phyloP scores from a whole-genome alignment of 2,329 filamentous ascomycete species.

The Colletotrichum somersetense region DNA sequence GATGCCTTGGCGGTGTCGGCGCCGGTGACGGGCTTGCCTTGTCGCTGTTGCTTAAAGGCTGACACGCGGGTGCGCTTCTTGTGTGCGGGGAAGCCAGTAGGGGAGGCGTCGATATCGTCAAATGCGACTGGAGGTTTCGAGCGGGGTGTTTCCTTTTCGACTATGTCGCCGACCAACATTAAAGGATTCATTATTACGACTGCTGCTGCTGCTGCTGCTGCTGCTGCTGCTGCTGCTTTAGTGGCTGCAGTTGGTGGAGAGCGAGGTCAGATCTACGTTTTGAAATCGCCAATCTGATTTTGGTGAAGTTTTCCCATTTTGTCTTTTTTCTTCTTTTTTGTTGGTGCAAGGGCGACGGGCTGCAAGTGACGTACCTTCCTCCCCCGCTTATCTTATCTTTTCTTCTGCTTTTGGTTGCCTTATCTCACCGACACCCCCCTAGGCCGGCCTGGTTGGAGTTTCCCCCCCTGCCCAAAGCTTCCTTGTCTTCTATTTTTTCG shows the following conservation, averaged over 20 bases:
- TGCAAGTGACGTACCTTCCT: conserved; percentile 24
- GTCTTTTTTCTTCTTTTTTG: neutral
- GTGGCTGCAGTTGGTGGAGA: neutral
- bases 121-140: conserved; percentile 71
- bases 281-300: neutral
- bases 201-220: neutral
- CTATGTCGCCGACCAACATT: conserved; percentile 80
- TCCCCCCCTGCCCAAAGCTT: conserved; percentile 30
- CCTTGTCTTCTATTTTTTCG: conserved; percentile 23
- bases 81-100: conserved; percentile 88
- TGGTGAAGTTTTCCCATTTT: conserved; percentile 13
- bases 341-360: neutral
- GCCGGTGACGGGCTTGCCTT: conserved; percentile 48
- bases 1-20: conserved; percentile 41
- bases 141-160: conserved; percentile 75
- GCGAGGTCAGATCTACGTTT: neutral
- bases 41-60: conserved; percentile 81
- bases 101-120: conserved; percentile 67
- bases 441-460: neutral
- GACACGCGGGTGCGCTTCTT: conserved; percentile 81
- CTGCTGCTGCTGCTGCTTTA: no score
- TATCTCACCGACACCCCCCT: conserved; percentile 29
- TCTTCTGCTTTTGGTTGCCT: conserved; percentile 12
- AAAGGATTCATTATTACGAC: conserved; percentile 50
- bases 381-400: neutral